Conservation (phyloP, 2,329 filamentous ascomycete species). For the Colletotrichum sp. region DNA sequence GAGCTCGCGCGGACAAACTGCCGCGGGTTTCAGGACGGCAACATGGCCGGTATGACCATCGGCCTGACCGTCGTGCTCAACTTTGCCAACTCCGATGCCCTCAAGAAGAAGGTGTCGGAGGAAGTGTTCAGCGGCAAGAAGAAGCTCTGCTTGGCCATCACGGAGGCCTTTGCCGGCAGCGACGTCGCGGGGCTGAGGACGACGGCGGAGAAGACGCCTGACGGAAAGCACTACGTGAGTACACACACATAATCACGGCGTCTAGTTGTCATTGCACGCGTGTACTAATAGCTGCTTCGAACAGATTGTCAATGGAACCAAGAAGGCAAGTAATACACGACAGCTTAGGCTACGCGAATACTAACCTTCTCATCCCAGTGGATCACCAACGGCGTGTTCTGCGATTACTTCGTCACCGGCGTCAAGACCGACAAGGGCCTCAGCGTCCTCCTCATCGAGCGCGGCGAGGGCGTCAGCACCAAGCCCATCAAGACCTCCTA, state of each 20-base stretch:
- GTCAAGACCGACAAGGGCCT: slow-evolving; percentile 82
- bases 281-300: neutral
- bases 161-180: slow-evolving; percentile 84
- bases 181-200: slow-evolving; percentile 83
- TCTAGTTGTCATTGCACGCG: neutral
- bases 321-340: slow-evolving; percentile 56
- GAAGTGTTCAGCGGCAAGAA: slow-evolving; percentile 82
- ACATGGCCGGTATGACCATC: slow-evolving; percentile 87
- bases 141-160: slow-evolving; percentile 88
- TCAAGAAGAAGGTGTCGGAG: slow-evolving; percentile 70
- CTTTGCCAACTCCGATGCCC: slow-evolving; percentile 71
- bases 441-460: slow-evolving; percentile 76
- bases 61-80: slow-evolving; percentile 80
- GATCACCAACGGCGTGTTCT: slow-evolving; percentile 75
- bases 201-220: slow-evolving; percentile 76
- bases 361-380: neutral
- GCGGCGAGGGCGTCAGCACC: slow-evolving; percentile 77
- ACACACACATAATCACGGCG: slow-evolving; percentile 19
- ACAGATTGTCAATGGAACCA: slow-evolving; percentile 69
- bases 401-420: slow-evolving; percentile 83
- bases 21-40: slow-evolving; percentile 84
- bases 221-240: slow-evolving; percentile 74
- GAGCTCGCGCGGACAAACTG: slow-evolving; percentile 75
- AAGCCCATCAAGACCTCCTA: slow-evolving; percentile 83
- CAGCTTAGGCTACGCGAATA: neutral